phyloP scores from a whole-genome alignment of 2,329 filamentous ascomycete species.

The Emericellopsis atlantica region DNA sequence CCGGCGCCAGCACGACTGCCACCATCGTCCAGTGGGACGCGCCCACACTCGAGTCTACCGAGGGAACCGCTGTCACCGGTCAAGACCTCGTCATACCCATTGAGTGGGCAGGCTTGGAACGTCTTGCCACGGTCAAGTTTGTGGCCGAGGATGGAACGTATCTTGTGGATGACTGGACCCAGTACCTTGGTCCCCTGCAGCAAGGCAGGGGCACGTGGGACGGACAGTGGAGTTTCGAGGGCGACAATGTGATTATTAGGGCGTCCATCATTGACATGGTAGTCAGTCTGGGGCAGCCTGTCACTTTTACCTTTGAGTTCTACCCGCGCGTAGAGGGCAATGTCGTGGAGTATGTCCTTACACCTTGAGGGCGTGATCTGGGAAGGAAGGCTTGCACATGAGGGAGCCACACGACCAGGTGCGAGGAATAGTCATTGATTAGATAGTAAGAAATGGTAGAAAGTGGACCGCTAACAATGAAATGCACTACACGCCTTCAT shows the following conservation, averaged over 20 bases:
- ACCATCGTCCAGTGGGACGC: slow-evolving; percentile 39
- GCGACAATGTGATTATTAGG: slow-evolving; percentile 29
- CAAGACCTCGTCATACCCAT: slow-evolving; percentile 3
- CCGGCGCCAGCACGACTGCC: slow-evolving; percentile 30
- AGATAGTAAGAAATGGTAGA: too few relatives aligned
- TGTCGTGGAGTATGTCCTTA: slow-evolving; percentile 24
- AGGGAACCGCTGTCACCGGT: slow-evolving; percentile 1
- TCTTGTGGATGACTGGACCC: slow-evolving; percentile 43
- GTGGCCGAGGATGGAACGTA: slow-evolving; percentile 26
- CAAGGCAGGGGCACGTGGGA: slow-evolving; percentile 34
- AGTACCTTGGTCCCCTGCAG: slow-evolving; percentile 37
- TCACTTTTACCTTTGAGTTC: slow-evolving; percentile 41
- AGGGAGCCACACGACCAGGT: too few relatives aligned
- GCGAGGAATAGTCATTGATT: too few relatives aligned
- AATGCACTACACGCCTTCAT: too few relatives aligned
- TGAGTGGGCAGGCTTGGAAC: slow-evolving; percentile 3
- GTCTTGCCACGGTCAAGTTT: slow-evolving; percentile 3
- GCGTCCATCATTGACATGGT: slow-evolving; percentile 30
- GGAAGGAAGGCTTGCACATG: too few relatives aligned
- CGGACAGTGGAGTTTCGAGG: slow-evolving; percentile 38
- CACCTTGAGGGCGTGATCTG: not conserved
- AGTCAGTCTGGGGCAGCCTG: slow-evolving; percentile 25
- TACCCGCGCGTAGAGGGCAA: slow-evolving; percentile 37
- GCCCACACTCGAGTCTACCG: slow-evolving; percentile 18
- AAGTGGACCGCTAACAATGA: too few relatives aligned